phyloP scores from a whole-genome alignment of 179 eudicot species.

The Camellia oleifera region DNA sequence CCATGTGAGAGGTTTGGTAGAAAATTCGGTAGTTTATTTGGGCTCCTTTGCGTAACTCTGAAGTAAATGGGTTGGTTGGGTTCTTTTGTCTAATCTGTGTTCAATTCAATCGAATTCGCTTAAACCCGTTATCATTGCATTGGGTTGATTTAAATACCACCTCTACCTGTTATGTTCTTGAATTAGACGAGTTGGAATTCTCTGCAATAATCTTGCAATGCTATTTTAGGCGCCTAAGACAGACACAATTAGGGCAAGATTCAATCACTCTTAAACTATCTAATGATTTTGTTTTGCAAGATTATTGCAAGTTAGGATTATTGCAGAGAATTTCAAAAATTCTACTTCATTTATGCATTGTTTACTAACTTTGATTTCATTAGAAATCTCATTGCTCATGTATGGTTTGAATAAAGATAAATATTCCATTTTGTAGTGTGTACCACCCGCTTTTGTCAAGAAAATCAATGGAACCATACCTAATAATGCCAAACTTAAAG shows the following conservation, averaged over 20 bases:
- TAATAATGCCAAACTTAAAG: slow-evolving; percentile 15
- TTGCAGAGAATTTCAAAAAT: background rate
- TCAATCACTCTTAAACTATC: background rate
- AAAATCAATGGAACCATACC: slow-evolving; percentile 15
- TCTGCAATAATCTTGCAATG: background rate
- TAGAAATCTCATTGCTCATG: background rate
- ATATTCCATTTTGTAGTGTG: slow-evolving; percentile 14
- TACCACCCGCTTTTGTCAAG: slow-evolving; percentile 21
- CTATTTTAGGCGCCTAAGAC: no score
- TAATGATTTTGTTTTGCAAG: background rate
- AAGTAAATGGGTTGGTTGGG: no score
- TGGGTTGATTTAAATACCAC: no score
- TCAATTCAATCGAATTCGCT: no score
- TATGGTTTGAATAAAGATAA: background rate
- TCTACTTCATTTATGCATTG: background rate
- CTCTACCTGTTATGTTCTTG: background rate
- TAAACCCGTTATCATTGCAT: no score
- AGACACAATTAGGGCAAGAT: no score
- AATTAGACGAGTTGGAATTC: background rate
- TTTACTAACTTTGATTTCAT: background rate
- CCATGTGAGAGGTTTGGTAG: no score
- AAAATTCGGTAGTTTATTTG: no score
- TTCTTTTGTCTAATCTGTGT: no score
- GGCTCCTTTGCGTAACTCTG: no score
- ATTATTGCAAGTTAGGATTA: background rate